These are phyloP conservation scores for Alternaria postmessia DNA, from an alignment of 2,329 filamentous ascomycete genomes.

Conservation along the genomic window DNA sequence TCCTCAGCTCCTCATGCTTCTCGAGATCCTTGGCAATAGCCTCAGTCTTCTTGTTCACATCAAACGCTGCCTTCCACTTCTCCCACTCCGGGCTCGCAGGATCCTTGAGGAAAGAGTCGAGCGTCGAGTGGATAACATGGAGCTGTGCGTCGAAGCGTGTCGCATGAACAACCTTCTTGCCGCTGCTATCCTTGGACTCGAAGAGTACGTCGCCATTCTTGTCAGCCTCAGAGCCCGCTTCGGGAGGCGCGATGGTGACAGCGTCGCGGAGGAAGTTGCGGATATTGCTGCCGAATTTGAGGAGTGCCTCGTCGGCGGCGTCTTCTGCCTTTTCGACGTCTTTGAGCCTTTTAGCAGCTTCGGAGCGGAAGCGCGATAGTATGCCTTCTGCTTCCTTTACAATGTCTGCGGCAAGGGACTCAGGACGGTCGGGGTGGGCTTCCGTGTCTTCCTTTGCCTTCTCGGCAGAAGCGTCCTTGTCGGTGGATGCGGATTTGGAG, in stretches of 20 bases:
- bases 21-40: constrained; percentile 83
- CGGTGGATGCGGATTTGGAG: constrained; percentile 26
- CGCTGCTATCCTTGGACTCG: constrained; percentile 88
- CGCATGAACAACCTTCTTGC: constrained; percentile 92
- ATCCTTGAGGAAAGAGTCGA: constrained; percentile 82
- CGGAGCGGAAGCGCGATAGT: constrained; percentile 76
- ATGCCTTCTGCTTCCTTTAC: constrained; percentile 69
- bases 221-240: constrained; percentile 56
- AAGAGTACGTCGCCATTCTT: constrained; percentile 72
- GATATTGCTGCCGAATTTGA: constrained; percentile 90
- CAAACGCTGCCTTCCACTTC: constrained; percentile 76
- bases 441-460: constrained; percentile 30
- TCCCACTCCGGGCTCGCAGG: constrained; percentile 78
- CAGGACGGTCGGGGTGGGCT: constrained; percentile 51
- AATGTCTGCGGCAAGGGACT: constrained; percentile 59
- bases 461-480: constrained; percentile 21
- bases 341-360: constrained; percentile 83
- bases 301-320: constrained; percentile 91
- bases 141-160: constrained; percentile 95
- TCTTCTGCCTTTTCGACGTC: constrained; percentile 93
- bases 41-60: constrained; percentile 83
- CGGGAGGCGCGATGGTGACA: constrained; percentile 82
- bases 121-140: constrained; percentile 89
- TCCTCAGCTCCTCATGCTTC: constrained; percentile 83
- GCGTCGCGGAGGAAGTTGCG: constrained; percentile 90